Evolutionary conservation across 2,329 filamentous ascomycete species (phyloP).

Genomic region (Dryadomyces quercus-mongolicae): DNA sequence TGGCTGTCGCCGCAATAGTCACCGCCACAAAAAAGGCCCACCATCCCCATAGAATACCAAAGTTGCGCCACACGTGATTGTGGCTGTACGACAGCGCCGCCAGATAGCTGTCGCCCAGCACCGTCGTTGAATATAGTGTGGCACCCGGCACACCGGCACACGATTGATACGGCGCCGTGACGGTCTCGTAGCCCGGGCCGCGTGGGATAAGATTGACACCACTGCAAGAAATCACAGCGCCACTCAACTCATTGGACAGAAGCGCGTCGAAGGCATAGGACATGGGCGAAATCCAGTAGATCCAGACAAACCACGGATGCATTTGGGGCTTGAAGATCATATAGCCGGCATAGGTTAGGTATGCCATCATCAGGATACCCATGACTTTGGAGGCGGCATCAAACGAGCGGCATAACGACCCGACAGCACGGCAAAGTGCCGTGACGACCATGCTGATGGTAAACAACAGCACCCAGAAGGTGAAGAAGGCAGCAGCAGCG

Average conservation of each 20-base stretch:
- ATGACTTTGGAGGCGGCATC: conserved; percentile 51
- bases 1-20: conserved; percentile 29
- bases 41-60: conserved; percentile 66
- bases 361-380: conserved; percentile 44
- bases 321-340: conserved; percentile 54
- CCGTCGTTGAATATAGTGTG: conserved; percentile 28
- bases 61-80: conserved; percentile 60
- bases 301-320: conserved; percentile 54
- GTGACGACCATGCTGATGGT: conserved; percentile 45
- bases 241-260: conserved; percentile 40
- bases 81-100: conserved; percentile 38
- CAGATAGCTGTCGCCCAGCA: conserved; percentile 35
- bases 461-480: conserved; percentile 44
- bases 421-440: conserved; percentile 48
- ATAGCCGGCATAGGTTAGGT: conserved; percentile 59
- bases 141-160: conserved; percentile 48
- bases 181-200: conserved; percentile 33
- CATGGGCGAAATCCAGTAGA: conserved; percentile 52
- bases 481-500: conserved; percentile 54
- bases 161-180: conserved; percentile 24
- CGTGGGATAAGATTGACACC: conserved; percentile 36
- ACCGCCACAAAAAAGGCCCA: conserved; percentile 61
- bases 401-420: conserved; percentile 46
- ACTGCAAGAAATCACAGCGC: conserved; percentile 38
- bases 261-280: conserved; percentile 53